phyloP scores from a whole-genome alignment of 225 moss, liverwort and hornwort species.

The Anthoceros angustus region DNA sequence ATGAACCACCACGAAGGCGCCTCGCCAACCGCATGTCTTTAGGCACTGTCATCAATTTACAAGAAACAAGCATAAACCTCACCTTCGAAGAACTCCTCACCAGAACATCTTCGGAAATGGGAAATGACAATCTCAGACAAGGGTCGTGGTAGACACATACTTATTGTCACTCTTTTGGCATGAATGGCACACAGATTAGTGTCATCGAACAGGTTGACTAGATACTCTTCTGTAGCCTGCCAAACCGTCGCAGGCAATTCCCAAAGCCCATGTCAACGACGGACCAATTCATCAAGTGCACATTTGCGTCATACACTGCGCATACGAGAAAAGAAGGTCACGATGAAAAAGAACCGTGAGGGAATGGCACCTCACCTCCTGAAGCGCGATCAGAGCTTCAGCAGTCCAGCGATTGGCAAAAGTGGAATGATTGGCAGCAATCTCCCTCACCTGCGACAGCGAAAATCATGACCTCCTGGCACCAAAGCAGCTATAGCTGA shows the following conservation, averaged over 20 bases:
- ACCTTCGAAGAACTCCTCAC: neutral
- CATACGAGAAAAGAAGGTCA: neutral
- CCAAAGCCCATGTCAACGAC: neutral
- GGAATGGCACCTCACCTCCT: neutral
- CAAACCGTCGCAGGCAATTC: neutral
- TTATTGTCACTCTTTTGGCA: neutral
- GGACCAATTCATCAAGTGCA: neutral
- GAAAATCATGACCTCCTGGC: no score
- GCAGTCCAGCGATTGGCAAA: neutral
- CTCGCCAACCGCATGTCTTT: slow-evolving; percentile 3
- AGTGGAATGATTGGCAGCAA: neutral
- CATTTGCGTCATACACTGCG: neutral
- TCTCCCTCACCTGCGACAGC: neutral
- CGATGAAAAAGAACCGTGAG: neutral
- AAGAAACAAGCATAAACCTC: neutral
- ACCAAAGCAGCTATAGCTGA: no score
- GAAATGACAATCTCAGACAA: neutral
- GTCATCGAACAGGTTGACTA: slow-evolving; percentile 1
- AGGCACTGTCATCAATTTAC: neutral
- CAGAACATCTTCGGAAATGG: neutral
- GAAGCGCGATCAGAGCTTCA: neutral
- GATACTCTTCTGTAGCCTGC: neutral
- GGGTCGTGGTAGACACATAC: neutral
- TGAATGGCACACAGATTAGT: neutral
- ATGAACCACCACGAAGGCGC: neutral